These are phyloP conservation scores for Westerdykella ornata DNA, from an alignment of 2,329 filamentous ascomycete genomes.

Conservation along the genomic window DNA sequence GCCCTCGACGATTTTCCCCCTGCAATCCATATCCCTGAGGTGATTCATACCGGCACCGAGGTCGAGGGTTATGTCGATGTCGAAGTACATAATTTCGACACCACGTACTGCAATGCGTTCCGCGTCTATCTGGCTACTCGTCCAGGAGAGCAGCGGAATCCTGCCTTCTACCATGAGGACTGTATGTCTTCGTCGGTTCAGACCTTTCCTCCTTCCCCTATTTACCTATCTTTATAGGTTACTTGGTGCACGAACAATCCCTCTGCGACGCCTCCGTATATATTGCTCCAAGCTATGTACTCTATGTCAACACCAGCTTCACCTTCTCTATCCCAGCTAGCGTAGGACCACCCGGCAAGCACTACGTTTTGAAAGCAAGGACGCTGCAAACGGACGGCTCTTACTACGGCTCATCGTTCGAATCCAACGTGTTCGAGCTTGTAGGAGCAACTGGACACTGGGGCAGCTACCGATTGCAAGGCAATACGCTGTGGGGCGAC, in stretches of 20 bases:
- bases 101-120: constrained; percentile 4
- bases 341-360: constrained; percentile 10
- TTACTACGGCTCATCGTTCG: constrained; percentile 7
- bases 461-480: constrained; percentile 3
- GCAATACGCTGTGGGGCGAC: constrained; percentile 10
- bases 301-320: constrained; percentile 8
- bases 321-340: constrained; percentile 10
- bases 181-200: constrained; percentile 2
- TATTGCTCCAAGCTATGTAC: constrained; percentile 4
- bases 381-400: constrained; percentile 11
- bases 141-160: constrained; percentile 2
- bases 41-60: constrained; percentile 6
- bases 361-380: constrained; percentile 10
- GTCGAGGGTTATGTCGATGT: constrained; percentile 6
- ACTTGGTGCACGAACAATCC: constrained; percentile 9
- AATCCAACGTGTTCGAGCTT: constrained; percentile 11
- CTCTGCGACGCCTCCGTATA: constrained; percentile 8
- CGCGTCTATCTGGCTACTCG: constrained; percentile 10
- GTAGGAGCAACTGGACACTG: constrained; percentile 9
- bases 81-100: constrained; percentile 6
- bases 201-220: not conserved
- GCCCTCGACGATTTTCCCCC: not conserved
- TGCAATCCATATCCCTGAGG: constrained; percentile 4
- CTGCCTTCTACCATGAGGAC: constrained; percentile 8
- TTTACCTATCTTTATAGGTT: constrained; percentile 3